A percentile compares a stretch with the other conserved stretches of the same genome.
Evolutionary conservation across 1,284 basidiomycete genomes (phyloP).

Genomic region (Singerocomus rubriflavus): DNA sequence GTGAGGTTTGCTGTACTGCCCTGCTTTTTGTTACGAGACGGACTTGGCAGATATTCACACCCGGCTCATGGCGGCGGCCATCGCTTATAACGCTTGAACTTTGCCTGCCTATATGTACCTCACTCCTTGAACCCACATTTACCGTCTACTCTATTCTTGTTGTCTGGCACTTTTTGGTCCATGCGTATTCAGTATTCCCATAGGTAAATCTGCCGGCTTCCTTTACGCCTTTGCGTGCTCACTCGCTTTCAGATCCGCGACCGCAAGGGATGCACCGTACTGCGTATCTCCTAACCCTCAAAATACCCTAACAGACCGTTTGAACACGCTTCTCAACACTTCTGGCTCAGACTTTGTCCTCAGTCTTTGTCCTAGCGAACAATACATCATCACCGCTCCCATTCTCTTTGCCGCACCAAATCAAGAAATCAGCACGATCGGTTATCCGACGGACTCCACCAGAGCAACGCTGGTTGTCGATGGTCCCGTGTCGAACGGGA

Average conservation of each 20-base stretch:
- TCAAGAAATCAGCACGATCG: constrained; percentile 77
- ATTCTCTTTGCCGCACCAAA: constrained; percentile 61
- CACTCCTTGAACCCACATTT: too few species aligned
- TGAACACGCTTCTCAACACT: constrained; percentile 63
- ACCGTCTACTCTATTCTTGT: not conserved
- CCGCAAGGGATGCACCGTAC: constrained; percentile 6
- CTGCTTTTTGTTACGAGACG: too few species aligned
- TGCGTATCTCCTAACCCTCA: constrained; percentile 57
- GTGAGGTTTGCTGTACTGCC: too few species aligned
- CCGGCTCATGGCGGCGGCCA: too few species aligned
- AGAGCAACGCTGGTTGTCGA: constrained; percentile 55
- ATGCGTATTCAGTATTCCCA: constrained; percentile 10
- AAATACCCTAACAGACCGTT: constrained; percentile 63
- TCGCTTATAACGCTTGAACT: too few species aligned
- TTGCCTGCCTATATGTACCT: too few species aligned
- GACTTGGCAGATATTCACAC: too few species aligned
- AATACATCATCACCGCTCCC: constrained; percentile 62
- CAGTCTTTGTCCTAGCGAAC: constrained; percentile 57
- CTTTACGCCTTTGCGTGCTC: not conserved
- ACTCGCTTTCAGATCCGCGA: constrained; percentile 12
- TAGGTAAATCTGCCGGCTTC: constrained; percentile 5
- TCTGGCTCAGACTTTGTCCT: constrained; percentile 65
- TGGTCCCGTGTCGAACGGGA: constrained; percentile 52
- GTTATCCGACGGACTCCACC: constrained; percentile 61
- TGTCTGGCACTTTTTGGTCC: not conserved